phyloP scores from a whole-genome alignment of 164 flowering plant species.

The Pachysandra terminalis region DNA sequence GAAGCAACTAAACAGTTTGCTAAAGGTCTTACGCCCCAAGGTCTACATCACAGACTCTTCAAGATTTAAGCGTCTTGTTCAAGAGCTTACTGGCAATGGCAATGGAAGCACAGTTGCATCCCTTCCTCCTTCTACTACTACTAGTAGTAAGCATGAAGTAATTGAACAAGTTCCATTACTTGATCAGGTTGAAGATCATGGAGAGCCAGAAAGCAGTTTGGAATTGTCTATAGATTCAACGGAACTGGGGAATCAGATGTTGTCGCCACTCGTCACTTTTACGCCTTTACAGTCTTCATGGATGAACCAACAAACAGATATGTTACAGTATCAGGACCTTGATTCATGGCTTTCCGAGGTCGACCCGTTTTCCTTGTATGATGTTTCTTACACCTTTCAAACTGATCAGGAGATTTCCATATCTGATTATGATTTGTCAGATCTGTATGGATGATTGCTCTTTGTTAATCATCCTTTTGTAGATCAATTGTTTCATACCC shows the following conservation, averaged over 20 bases:
- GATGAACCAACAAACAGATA: constrained; percentile 5
- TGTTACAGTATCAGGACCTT: constrained; percentile 13
- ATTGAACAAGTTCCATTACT: constrained; percentile 14
- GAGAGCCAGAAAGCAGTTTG: constrained; percentile 12
- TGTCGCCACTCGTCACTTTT: constrained; percentile 11
- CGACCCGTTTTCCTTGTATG: constrained; percentile 16
- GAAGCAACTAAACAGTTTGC: constrained; percentile 29
- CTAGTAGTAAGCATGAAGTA: constrained; percentile 1
- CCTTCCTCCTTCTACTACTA: constrained; percentile 3
- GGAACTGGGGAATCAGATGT: constrained; percentile 3
- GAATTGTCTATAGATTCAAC: constrained; percentile 14
- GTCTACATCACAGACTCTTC: constrained; percentile 59
- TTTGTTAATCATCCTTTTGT: background rate
- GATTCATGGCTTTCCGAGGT: constrained; percentile 31
- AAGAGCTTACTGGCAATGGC: constrained; percentile 65
- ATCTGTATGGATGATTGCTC: constrained; percentile 11
- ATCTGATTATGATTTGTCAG: constrained; percentile 30
- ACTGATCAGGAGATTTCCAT: constrained; percentile 23
- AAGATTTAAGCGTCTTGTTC: constrained; percentile 60
- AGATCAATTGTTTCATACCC: background rate
- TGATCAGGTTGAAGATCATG: constrained; percentile 8
- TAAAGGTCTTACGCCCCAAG: constrained; percentile 45
- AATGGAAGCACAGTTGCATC: constrained; percentile 24
- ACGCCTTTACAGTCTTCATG: constrained; percentile 18
- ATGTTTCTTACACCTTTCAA: constrained; percentile 15